Base-by-base conservation (phyloP, 192 early-diverging fungal species). In the Backusella tarrabulga region DNA sequence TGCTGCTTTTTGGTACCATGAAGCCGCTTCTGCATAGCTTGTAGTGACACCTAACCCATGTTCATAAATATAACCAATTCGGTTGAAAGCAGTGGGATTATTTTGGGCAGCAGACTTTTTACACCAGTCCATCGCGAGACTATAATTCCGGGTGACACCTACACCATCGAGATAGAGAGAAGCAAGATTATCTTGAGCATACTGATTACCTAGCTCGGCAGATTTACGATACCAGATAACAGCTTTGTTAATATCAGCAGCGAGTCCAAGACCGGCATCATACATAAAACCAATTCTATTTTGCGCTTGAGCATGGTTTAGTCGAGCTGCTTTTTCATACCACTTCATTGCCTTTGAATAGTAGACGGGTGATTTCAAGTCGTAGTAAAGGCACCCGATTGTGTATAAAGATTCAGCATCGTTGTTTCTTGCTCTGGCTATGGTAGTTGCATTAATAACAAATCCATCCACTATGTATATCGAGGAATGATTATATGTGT, bases 11-110 rank as follows among this genome's bases (percentile, higher is more conserved):
- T 78, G 78, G 42, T 87, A 87, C 87, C 87, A 88, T 41, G 79
- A 77, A 14, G 85, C 83, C 19, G 87, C 88, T 67, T 87, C 79
- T 40, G 75, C 73, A 7, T 78, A 79, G 35, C 87, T 78, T 68
- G 85, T 83, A 17, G 79, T 79, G 3, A 95, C 90, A 17, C 94
- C 94, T 60, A 93, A 89, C 7, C 93, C 94, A 79, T 95, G 93
- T 36, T 93, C 93, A 76, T 93, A 94, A 77, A 94, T 95, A 80
- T 91, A 95, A 6, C 94, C 95, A 50, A 96, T 83, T 68, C 93
- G 86, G 46, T 84, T 87, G 86, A 78, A 85, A 34, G 86, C 86
- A 32, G 82, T 72, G 0, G 88, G 79, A 68, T 92, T 80, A 0
- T 85, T 87, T 66, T 93, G 86, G 4, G 91, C 88, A 1, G 91